Evolutionary conservation across 2,329 filamentous ascomycete species (phyloP), one percentile per base, ranked within the genome.

Genomic region (Sphaerostilbella broomeana): DNA sequence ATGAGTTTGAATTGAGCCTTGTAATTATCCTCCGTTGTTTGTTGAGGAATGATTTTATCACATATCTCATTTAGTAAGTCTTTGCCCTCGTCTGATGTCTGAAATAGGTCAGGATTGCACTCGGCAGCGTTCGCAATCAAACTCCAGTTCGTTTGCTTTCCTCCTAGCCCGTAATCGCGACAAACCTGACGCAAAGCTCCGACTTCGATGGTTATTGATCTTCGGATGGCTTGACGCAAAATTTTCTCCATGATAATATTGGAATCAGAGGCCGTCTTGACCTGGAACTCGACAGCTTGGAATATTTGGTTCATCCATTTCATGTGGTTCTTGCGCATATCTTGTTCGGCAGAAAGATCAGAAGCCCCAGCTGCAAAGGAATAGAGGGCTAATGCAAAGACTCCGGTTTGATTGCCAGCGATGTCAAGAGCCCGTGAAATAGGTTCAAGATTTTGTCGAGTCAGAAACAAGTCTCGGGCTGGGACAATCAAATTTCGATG

Each of bases 401-500:
- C 46, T 1, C 62, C 50, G 5, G 65, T 47, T 2, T 59, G 58
- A 7, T 49, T 52, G 3, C 56, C 51, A 3, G 65, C 60, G 16
- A 65, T 55, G 3, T 62, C 55, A 2, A 74, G 57, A 2, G 69
- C 64, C 17, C 56, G 54, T 10, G 60, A 54, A 15, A 75, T 51
- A 5, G 65, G 50, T 17, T 65, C 63, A 27, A 69, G 54, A 18
- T 63, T 62, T 26, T 60, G 59, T 16, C 60, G 61, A 40, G 62
- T 65, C 12, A 71, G 46, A 41, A 71, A 78, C 1, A 59, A 56
- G 2, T 68, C 62, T 41, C 70, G 65, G 1, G 70, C 68, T 1
- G 74, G 73, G 2, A 73, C 61, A 31, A 77, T 65, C 40, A 79
- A 58, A 47, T 67, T 72, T 21, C 63, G 63, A 30, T 67, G 65